Conservation (phyloP, 2,329 filamentous ascomycete genomes). For the Fusarium dlaminii region DNA sequence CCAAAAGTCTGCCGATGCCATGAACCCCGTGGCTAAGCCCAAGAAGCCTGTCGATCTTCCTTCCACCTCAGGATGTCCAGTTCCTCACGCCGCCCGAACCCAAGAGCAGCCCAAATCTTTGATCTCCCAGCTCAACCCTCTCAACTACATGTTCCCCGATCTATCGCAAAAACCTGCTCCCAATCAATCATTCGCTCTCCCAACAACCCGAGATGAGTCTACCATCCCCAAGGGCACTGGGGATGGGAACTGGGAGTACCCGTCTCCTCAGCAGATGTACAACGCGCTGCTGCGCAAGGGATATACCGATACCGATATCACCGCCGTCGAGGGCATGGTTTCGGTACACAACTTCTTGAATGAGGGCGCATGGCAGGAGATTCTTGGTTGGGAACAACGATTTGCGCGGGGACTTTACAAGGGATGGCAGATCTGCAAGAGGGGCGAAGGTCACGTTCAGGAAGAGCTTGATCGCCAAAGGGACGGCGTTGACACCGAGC, state of each 20-base stretch:
- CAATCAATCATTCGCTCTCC: conserved; percentile 77
- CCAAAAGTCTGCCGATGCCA: conserved; percentile 60
- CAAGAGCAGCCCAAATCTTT: conserved; percentile 55
- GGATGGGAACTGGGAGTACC: conserved; percentile 93
- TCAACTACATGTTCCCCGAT: conserved; percentile 96
- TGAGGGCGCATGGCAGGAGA: conserved; percentile 96
- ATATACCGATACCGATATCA: conserved; percentile 91
- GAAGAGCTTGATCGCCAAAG: conserved; percentile 59
- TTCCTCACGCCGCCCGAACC: conserved; percentile 52
- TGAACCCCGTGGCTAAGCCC: conserved; percentile 48
- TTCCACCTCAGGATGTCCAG: conserved; percentile 50
- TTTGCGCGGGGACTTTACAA: conserved; percentile 78
- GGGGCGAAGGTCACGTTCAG: conserved; percentile 72
- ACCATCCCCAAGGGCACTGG: conserved; percentile 89
- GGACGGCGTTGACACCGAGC: conserved; percentile 65
- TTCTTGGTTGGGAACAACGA: conserved; percentile 90
- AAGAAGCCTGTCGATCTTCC: conserved; percentile 36
- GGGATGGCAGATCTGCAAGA: conserved; percentile 78
- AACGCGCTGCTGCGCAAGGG: conserved; percentile 97
- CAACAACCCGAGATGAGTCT: conserved; percentile 82
- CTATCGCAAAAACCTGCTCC: conserved; percentile 82
- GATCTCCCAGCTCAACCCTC: conserved; percentile 68
- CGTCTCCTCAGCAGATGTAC: conserved; percentile 99
- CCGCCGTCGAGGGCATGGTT: conserved; percentile 96
- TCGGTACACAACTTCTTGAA: conserved; percentile 98